A percentile compares a stretch with the other conserved stretches of the same genome.
These are phyloP conservation scores for Chamaecyparis obtusa DNA, from an alignment of 75 land plant species.

Conservation along the genomic window DNA sequence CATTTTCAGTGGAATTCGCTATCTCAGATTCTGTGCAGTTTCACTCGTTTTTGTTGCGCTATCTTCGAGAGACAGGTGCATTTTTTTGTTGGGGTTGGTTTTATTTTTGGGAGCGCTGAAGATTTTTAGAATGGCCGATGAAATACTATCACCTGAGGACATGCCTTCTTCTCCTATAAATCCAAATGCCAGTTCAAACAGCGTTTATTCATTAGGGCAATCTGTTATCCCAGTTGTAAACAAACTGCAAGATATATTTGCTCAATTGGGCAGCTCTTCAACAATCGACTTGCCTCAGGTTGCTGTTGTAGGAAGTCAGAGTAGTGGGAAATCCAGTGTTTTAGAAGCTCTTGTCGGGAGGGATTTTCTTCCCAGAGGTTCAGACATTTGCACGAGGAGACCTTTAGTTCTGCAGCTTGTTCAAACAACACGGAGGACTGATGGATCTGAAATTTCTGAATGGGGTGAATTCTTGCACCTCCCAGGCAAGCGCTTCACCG, in stretches of 20 bases:
- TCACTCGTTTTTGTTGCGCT: background rate
- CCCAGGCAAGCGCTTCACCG: conserved; percentile 62
- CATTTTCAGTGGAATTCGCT: background rate
- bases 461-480: conserved; percentile 90
- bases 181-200: background rate
- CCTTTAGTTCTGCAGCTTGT: conserved; percentile 85
- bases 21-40: background rate
- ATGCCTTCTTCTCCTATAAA: conserved; percentile 1
- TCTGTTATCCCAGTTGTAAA: conserved; percentile 88
- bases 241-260: conserved; percentile 85
- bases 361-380: conserved; percentile 78
- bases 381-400: conserved; percentile 81
- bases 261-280: conserved; percentile 73
- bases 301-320: conserved; percentile 90
- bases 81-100: background rate
- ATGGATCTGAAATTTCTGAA: conserved; percentile 36
- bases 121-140: background rate
- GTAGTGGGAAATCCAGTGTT: conserved; percentile 95
- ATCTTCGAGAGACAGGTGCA: background rate
- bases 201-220: conserved; percentile 38
- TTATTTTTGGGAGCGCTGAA: background rate
- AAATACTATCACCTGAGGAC: background rate
- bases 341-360: conserved; percentile 87
- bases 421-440: conserved; percentile 35
- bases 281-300: conserved; percentile 91